Percentiles rank a stretch among this genome's conserved stretches.
phyloP scores from a whole-genome alignment of 345 rosid species.

The Firmiana major region DNA sequence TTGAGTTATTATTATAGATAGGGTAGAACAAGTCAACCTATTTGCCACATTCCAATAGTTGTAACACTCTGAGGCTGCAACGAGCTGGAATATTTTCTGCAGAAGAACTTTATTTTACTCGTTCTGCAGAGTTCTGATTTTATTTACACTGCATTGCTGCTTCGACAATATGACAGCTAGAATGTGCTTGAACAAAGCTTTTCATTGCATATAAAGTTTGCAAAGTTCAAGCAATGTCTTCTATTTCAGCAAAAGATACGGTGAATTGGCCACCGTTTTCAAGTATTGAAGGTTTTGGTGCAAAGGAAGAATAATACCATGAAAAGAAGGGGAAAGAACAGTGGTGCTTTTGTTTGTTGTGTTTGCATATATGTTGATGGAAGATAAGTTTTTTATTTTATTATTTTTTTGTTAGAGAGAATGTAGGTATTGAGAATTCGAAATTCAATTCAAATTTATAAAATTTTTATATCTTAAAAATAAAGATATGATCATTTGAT shows the following conservation, averaged over 20 bases:
- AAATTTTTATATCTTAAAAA: neutral
- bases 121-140: no score
- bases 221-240: neutral
- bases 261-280: conserved; percentile 16
- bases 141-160: neutral
- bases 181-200: neutral
- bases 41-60: neutral
- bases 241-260: neutral
- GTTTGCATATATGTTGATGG: no score
- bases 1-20: neutral
- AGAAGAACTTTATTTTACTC: neutral
- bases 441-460: no score
- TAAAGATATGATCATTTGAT: neutral
- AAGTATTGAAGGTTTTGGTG: neutral
- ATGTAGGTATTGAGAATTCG: no score
- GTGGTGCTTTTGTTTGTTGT: no score
- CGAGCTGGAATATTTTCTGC: no score
- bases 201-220: neutral
- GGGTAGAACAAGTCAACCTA: no score
- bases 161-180: neutral
- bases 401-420: neutral
- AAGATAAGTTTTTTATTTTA: neutral
- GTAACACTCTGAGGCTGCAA: neutral
- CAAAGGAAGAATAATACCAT: neutral
- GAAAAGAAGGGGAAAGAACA: neutral